Evolutionary conservation across 1,284 basidiomycete genomes (phyloP).

Genomic region (Phenoliferia sp.): DNA sequence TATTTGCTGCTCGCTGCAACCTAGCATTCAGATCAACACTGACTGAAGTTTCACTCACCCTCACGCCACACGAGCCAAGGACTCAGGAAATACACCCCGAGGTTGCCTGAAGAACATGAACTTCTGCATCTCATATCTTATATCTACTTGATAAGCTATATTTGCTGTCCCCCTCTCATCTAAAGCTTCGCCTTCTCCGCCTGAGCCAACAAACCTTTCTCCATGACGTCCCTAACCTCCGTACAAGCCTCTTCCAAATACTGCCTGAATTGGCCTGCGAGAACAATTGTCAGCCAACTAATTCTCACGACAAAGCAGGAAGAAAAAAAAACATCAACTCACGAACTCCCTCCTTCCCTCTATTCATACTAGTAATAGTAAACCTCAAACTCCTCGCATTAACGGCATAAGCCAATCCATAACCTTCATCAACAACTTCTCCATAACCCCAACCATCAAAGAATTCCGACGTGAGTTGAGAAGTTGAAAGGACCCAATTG

Average conservation of each 20-base stretch:
- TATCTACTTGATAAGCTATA: too few relatives aligned
- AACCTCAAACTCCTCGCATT: slow-evolving; percentile 82
- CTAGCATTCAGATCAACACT: too few relatives aligned
- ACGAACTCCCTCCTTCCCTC: slow-evolving; percentile 50
- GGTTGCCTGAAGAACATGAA: too few relatives aligned
- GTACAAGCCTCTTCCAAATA: slow-evolving; percentile 43
- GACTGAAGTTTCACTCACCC: too few relatives aligned
- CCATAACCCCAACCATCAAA: slow-evolving; percentile 97
- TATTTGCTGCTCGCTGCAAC: too few relatives aligned
- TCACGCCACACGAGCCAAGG: too few relatives aligned
- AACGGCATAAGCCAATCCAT: slow-evolving; percentile 88
- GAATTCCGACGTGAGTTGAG: slow-evolving; percentile 74
- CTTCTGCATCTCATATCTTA: too few relatives aligned
- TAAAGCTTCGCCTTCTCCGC: slow-evolving; percentile 33
- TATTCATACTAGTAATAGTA: slow-evolving; percentile 80
- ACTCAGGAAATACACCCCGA: too few relatives aligned
- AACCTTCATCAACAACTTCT: slow-evolving; percentile 69
- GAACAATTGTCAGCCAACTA: background rate
- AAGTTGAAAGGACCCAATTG: slow-evolving; percentile 92
- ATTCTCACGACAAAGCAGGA: background rate
- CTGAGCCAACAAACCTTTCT: slow-evolving; percentile 32
- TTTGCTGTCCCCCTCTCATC: too few relatives aligned
- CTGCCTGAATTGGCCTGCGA: slow-evolving; percentile 34
- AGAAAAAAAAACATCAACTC: slow-evolving; percentile 4
- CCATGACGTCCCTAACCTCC: slow-evolving; percentile 40